A percentile compares a stretch with the other conserved stretches of the same genome.
These are phyloP conservation scores for Choiromyces venosus DNA, from an alignment of 495 filamentous ascomycete genomes.

Conservation along the genomic window DNA sequence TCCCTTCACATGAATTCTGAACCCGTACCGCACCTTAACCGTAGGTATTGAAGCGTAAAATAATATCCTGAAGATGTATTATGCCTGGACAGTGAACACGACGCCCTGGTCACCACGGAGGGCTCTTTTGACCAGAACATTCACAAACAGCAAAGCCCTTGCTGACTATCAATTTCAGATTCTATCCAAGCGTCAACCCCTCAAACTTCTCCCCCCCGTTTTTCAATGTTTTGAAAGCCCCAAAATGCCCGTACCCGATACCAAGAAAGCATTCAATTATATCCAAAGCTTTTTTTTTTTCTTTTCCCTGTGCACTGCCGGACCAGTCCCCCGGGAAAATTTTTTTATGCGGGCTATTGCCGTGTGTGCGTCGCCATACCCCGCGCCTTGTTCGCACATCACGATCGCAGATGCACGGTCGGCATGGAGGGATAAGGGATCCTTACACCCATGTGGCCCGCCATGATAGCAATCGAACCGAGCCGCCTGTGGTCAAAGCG, in stretches of 20 bases:
- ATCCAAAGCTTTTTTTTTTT: background rate
- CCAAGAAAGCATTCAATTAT: background rate
- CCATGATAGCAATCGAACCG: constrained; percentile 1
- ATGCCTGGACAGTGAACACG: background rate
- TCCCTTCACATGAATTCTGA: background rate
- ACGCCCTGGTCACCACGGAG: background rate
- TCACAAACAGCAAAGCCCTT: background rate
- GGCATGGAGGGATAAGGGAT: background rate
- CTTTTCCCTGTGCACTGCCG: background rate
- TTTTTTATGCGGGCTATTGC: background rate
- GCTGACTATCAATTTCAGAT: background rate
- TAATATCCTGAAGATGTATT: background rate
- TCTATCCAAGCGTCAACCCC: background rate
- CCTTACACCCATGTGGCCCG: background rate
- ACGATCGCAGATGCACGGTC: background rate
- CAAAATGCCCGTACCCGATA: background rate
- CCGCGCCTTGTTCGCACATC: background rate
- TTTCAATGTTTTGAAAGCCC: background rate
- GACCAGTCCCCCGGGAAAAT: background rate
- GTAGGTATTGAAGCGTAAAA: background rate
- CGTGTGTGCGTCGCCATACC: background rate
- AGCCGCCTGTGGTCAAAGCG: background rate
- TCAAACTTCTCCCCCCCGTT: background rate
- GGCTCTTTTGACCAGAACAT: background rate
- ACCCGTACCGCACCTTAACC: background rate